Percentiles rank a stretch among this genome's conserved stretches.
Conservation (phyloP, 331 rosid genomes). For the Cydonia oblonga region DNA sequence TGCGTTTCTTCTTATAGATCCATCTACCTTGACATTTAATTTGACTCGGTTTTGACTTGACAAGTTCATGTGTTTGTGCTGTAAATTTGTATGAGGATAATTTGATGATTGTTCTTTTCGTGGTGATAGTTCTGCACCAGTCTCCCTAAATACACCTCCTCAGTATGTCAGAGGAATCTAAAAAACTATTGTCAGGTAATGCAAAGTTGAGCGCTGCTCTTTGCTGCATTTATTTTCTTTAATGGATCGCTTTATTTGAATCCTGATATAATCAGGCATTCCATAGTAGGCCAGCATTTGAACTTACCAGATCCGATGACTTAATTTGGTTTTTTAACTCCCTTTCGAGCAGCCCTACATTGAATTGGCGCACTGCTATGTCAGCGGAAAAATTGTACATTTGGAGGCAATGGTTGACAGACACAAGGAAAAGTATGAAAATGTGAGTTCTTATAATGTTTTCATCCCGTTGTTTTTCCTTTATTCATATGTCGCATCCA, state of each 20-base stretch:
- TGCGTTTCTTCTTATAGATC: constrained; percentile 12
- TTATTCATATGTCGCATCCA: background rate
- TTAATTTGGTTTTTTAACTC: constrained; percentile 2
- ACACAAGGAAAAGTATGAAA: constrained; percentile 46
- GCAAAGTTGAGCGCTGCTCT: background rate
- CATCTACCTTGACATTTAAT: background rate
- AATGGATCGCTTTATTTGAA: background rate
- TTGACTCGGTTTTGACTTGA: background rate
- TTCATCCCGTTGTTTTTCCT: background rate
- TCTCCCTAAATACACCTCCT: constrained; percentile 81
- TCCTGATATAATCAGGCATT: background rate
- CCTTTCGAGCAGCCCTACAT: constrained; percentile 47
- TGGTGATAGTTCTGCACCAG: constrained; percentile 53
- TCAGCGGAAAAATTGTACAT: constrained; percentile 47
- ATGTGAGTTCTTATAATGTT: constrained; percentile 35
- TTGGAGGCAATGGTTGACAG: constrained; percentile 38
- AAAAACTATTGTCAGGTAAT: constrained; percentile 66
- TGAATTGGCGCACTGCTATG: constrained; percentile 52
- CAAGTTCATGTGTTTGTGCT: background rate
- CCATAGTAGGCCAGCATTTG: background rate
- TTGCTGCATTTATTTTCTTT: background rate
- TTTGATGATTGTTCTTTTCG: background rate
- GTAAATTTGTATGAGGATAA: background rate
- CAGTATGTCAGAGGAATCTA: constrained; percentile 69
- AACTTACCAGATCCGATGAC: background rate